Base-by-base conservation (phyloP, 176 grass and related monocot genomes). In the Chloris gayana region DNA sequence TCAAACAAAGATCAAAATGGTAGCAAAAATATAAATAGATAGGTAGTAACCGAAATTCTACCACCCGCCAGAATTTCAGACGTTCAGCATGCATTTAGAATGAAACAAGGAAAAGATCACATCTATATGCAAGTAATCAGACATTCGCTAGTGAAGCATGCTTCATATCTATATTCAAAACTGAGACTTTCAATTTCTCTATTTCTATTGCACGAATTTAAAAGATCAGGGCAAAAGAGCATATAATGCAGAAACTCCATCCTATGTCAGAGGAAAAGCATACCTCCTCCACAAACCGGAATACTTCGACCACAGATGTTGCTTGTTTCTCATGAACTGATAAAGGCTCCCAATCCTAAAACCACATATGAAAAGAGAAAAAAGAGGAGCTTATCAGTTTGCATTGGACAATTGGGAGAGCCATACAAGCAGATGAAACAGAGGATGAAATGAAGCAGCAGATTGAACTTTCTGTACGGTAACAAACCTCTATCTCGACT, bases 221-320 rank as follows among this genome's bases (percentile, higher is more conserved):
- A 57, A 22, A 26, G 35, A 44, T 7, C 30, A 31, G 75, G 58
- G 32, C 4, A 76, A 64, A 64, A 29, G 54, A 80, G 60, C 18
- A 54, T 61, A 79, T 50, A 19, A 64, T 65, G 24, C 60, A 77
- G 13, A 78, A 56, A 80, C 18, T 74, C 7, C n/a, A 46, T 69
- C 26, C 24, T 31, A 4, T 83, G 34, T 80, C 9, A 44, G 63
- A 87, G 60, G 44, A 82, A 82, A 89, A 80, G 57, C 77, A 68
- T 38, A 97, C 91, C 94, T 97, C 94, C 79, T 97, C 91, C 84
- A 91, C 86, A 64, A 97, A 91, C 73, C 94, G 87, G 68, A 97
- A 97, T 47, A 97, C 86, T 86, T 97, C 94, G 72, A 97, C 85
- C 67, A 85, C 87, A 74, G 94, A 94, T 85, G 79, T 85, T 70